Percentiles rank a stretch among this genome's conserved stretches.
phyloP scores from a whole-genome alignment of 176 grass and related monocot species.

The Zoysia japonica region DNA sequence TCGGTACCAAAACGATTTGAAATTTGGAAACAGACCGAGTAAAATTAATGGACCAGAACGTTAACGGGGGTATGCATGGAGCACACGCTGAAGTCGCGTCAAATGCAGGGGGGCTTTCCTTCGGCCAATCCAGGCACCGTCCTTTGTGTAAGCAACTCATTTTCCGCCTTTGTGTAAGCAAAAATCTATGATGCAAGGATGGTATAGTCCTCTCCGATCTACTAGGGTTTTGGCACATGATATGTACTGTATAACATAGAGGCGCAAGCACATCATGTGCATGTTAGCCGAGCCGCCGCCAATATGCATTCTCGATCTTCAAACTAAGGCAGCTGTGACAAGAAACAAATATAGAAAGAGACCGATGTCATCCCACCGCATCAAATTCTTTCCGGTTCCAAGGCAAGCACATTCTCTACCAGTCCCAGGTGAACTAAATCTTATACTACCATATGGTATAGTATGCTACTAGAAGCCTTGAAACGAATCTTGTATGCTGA shows the following conservation, averaged over 20 bases:
- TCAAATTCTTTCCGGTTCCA: conserved; percentile 1
- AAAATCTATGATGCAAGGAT: neutral
- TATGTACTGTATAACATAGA: neutral
- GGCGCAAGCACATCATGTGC: conserved; percentile 23
- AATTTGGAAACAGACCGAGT: too few species aligned
- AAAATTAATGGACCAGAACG: too few species aligned
- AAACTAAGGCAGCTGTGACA: neutral
- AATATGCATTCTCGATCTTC: neutral
- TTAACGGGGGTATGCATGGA: too few species aligned
- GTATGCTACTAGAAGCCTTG: neutral
- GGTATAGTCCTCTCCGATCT: neutral
- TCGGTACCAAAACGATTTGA: too few species aligned
- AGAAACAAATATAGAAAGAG: neutral
- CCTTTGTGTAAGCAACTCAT: too few species aligned
- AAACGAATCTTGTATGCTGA: neutral
- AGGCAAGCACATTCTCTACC: conserved; percentile 31
- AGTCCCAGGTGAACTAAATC: conserved; percentile 12
- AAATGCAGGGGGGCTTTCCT: too few species aligned
- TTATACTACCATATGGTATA: neutral
- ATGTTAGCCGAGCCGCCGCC: conserved; percentile 7
- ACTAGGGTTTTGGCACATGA: conserved; percentile 36
- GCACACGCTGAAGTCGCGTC: too few species aligned
- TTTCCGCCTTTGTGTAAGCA: conserved; percentile 31
- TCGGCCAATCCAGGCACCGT: too few species aligned
- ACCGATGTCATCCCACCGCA: neutral